Conservation (phyloP, 805 yeast species). For the Cyberlindnera sargentensis region DNA sequence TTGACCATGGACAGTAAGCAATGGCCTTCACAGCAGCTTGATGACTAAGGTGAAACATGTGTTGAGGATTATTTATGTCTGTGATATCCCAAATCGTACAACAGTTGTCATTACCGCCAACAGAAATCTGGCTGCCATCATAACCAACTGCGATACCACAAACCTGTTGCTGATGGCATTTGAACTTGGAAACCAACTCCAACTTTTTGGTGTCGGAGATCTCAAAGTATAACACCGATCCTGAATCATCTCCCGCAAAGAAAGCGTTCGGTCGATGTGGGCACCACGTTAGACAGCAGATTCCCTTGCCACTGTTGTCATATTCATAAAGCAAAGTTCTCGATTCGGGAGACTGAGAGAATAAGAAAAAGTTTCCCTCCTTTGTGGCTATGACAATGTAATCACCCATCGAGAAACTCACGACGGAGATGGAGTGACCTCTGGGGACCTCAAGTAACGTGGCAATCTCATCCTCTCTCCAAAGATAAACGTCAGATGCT, state of each 20-base stretch:
- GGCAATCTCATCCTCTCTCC: conserved; percentile 50
- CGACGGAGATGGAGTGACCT: conserved; percentile 44
- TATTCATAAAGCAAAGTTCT: conserved; percentile 10
- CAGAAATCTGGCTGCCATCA: conserved; percentile 51
- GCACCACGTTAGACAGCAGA: conserved; percentile 60
- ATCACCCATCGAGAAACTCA: conserved; percentile 45
- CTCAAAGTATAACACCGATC: conserved; percentile 43
- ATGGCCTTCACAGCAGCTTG: conserved; percentile 86
- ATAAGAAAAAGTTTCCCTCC: conserved; percentile 44
- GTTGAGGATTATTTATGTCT: conserved; percentile 32
- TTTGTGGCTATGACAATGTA: conserved; percentile 50
- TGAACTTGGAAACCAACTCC: conserved; percentile 26
- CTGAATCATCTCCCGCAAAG: conserved; percentile 60
- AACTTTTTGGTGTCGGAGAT: conserved; percentile 11
- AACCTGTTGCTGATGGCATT: conserved; percentile 50
- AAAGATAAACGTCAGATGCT: conserved; percentile 48
- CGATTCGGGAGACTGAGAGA: conserved; percentile 27
- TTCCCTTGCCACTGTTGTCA: conserved; percentile 30
- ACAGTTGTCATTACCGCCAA: conserved; percentile 81
- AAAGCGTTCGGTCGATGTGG: conserved; percentile 32
- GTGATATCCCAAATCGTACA: conserved; percentile 72
- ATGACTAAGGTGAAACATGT: conserved; percentile 51
- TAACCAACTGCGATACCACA: conserved; percentile 60
- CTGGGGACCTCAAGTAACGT: conserved; percentile 33
- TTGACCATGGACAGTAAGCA: conserved; percentile 88